Evolutionary conservation across 345 rosid species (phyloP), one percentile per base, ranked within the genome.

Genomic region (Eutrema japonicum): DNA sequence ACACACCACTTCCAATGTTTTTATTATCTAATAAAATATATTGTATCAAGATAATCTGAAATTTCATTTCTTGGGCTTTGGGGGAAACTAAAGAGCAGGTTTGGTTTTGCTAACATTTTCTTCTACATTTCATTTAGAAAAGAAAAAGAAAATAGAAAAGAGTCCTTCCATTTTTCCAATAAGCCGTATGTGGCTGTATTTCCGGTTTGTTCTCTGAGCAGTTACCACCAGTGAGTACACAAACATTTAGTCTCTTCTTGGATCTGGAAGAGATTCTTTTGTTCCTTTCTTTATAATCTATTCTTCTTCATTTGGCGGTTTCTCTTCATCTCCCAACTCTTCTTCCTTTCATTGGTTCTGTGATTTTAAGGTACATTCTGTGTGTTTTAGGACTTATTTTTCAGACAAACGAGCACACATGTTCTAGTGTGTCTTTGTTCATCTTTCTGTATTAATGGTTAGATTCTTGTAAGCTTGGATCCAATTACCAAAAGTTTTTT

Each of bases 241-340:
- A 32, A 32, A 60, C 73, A 54, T 63, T 65, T 66, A 73, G 47
- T 66, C 64, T 68, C 77, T 79, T 80, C 83, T 84, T 81, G 88
- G 90, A 89, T 86, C 92, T 80, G 81, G 68, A 70, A 62, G 79
- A 79, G 76, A 78, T 81, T 79, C 78, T 66, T 71, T 61, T 35
- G 68, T 71, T 68, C 60, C 56, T 74, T 77, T 70, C 69, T 62
- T 69, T 74, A 38, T 16, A 32, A 32, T 32, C 13, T 14, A 48
- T 56, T 18, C 67, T 75, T 41, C 72, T 72, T 55, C 68, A 66
- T 65, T 65, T 72, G 78, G 72, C 78, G n/a, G 67, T 66, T 72
- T 8, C 54, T 61, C 35, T 76, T 7, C 38, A 29, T 64, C 65
- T 35, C 26, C 26, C 65, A 65, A 12, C 52, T 71, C 70, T 72